Conservation (phyloP, 352 stramenopile genomes). For the Phytophthora boehmeriae region DNA sequence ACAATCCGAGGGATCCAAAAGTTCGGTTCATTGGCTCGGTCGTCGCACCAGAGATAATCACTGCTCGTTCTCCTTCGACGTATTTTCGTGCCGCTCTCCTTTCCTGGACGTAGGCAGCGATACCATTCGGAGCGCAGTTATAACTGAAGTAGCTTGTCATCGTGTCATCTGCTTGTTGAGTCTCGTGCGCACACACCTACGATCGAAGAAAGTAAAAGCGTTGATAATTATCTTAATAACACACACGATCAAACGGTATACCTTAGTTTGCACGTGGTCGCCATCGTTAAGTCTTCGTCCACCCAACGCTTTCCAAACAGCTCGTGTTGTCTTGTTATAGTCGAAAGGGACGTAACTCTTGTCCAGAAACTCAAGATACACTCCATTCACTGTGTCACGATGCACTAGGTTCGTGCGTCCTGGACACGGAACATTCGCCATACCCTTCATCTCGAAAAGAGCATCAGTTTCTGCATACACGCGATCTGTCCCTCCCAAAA, state of each 20-base stretch:
- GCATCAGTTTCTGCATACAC: constrained; percentile 13
- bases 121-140: constrained; percentile 10
- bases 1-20: constrained; percentile 10
- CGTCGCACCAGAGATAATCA: constrained; percentile 12
- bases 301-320: constrained; percentile 17
- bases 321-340: background rate
- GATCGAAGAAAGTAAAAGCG: background rate
- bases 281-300: constrained; percentile 10
- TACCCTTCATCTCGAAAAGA: constrained; percentile 16
- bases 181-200: constrained; percentile 16
- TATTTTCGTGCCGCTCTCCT: constrained; percentile 13
- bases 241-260: background rate
- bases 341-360: constrained; percentile 23
- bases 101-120: constrained; percentile 13
- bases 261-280: constrained; percentile 19
- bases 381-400: constrained; percentile 7
- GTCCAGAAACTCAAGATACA: constrained; percentile 23
- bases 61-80: constrained; percentile 11
- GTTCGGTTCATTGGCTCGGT: constrained; percentile 13
- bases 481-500: constrained; percentile 5
- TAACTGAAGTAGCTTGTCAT: constrained; percentile 16
- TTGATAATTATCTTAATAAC: background rate
- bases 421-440: constrained; percentile 9
- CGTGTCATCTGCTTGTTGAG: constrained; percentile 1
- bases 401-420: background rate